Percentiles rank a stretch among this genome's conserved stretches.
phyloP scores from a whole-genome alignment of 352 stramenopile genomes.

The Globisporangium echinulatum region DNA sequence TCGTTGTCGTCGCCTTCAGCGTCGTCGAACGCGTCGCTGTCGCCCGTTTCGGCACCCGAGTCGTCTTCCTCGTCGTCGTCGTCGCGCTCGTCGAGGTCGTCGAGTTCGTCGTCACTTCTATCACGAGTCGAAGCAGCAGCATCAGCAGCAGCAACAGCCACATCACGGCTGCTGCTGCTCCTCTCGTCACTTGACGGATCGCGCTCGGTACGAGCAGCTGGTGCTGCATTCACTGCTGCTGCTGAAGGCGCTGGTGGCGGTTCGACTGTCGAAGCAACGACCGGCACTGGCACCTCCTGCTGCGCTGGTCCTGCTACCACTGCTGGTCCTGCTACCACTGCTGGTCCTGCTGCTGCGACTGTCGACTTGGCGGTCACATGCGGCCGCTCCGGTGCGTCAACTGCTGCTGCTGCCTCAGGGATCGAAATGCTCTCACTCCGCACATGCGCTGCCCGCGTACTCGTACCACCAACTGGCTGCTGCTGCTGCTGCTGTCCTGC shows the following conservation, averaged over 20 bases:
- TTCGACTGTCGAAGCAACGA: not conserved
- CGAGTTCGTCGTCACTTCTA: constrained; percentile 4
- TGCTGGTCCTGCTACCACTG: not conserved
- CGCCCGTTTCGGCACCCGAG: constrained; percentile 15
- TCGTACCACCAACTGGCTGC: not conserved
- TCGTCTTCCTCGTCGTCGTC: constrained; percentile 3
- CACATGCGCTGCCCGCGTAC: constrained; percentile 9
- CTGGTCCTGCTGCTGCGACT: not conserved
- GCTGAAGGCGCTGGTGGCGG: constrained; percentile 2
- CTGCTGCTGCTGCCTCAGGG: constrained; percentile 21
- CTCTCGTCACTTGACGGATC: not conserved
- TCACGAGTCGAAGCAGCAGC: too few relatives aligned
- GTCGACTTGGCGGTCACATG: not conserved
- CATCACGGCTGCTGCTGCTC: not conserved
- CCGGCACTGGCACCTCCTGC: too few relatives aligned
- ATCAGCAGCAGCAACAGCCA: too few relatives aligned
- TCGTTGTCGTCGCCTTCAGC: constrained; percentile 13
- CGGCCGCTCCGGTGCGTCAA: constrained; percentile 16
- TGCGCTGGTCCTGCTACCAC: too few relatives aligned
- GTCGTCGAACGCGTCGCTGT: constrained; percentile 5
- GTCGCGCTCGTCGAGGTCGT: constrained; percentile 20
- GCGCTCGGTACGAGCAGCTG: not conserved
- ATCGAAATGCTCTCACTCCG: constrained; percentile 61
- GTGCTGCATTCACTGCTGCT: not conserved
- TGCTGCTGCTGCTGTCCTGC: constrained; percentile 12